phyloP scores from a whole-genome alignment of 2,329 filamentous ascomycete species.

The Fusarium mundagurra region DNA sequence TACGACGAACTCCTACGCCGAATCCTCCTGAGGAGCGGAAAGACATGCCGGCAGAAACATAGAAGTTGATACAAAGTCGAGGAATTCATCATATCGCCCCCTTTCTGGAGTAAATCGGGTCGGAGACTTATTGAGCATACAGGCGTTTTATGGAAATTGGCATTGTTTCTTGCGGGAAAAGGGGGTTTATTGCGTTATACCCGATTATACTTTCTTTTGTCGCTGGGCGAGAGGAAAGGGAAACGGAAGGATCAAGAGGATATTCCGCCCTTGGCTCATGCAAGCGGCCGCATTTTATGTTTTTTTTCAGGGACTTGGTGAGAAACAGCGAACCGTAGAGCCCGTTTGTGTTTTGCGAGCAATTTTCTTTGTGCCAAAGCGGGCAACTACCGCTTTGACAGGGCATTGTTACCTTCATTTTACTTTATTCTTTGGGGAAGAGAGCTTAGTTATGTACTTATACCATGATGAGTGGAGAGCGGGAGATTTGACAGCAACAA shows the following conservation, averaged over 20 bases:
- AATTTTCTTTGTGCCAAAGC: constrained; percentile 18
- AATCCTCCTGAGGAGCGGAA: constrained; percentile 37
- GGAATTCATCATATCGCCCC: background rate
- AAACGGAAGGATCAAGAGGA: constrained; percentile 15
- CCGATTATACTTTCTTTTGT: constrained; percentile 45
- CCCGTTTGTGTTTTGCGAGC: constrained; percentile 34
- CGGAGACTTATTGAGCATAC: constrained; percentile 25
- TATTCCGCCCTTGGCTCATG: constrained; percentile 29
- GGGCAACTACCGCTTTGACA: constrained; percentile 19
- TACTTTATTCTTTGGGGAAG: constrained; percentile 11
- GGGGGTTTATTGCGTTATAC: constrained; percentile 46
- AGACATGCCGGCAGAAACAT: constrained; percentile 27
- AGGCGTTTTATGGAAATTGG: constrained; percentile 29
- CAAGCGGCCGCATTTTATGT: constrained; percentile 30
- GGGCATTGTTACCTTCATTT: constrained; percentile 15
- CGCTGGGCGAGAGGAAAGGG: constrained; percentile 26
- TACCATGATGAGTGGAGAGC: constrained; percentile 28
- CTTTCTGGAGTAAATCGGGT: constrained; percentile 13
- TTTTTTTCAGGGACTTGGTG: constrained; percentile 27
- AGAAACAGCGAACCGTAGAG: constrained; percentile 23
- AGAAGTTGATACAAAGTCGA: constrained; percentile 6
- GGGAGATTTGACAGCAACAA: constrained; percentile 4
- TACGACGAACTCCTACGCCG: constrained; percentile 51
- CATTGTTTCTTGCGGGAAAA: constrained; percentile 28
- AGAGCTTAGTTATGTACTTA: constrained; percentile 25